These are phyloP conservation scores for Pulveroboletus sp. DNA, from an alignment of 1,284 basidiomycete genomes.

Conservation along the genomic window DNA sequence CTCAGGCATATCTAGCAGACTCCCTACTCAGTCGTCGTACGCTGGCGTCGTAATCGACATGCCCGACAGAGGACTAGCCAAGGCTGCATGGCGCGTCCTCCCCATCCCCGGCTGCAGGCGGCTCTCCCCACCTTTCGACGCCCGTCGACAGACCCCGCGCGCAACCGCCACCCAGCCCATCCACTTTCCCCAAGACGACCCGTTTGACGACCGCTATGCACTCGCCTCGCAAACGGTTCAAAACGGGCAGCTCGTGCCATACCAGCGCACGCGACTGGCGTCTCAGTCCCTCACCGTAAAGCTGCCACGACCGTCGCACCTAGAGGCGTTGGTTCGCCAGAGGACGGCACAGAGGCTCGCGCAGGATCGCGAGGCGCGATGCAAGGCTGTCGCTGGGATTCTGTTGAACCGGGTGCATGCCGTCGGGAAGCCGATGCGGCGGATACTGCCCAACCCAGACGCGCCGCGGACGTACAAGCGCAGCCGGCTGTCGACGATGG, in stretches of 20 bases:
- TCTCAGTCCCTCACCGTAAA: slow-evolving; percentile 32
- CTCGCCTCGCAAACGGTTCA: slow-evolving; percentile 10
- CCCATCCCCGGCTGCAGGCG: slow-evolving; percentile 32
- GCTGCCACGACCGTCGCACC: slow-evolving; percentile 27
- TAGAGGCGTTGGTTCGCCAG: slow-evolving; percentile 35
- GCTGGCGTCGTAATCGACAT: slow-evolving; percentile 31
- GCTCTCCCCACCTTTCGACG: slow-evolving; percentile 20
- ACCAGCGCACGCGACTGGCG: slow-evolving; percentile 33
- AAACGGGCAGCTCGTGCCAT: slow-evolving; percentile 14
- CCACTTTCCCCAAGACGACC: slow-evolving; percentile 29
- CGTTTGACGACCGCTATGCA: slow-evolving; percentile 30
- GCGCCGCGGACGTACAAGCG: slow-evolving; percentile 43
- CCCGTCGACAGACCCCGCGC: slow-evolving; percentile 20
- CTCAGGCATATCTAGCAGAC: too few species aligned
- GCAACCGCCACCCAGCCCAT: slow-evolving; percentile 20
- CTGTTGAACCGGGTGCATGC: slow-evolving; percentile 49
- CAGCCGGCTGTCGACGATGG: slow-evolving; percentile 45
- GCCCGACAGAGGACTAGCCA: slow-evolving; percentile 32
- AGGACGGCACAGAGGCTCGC: slow-evolving; percentile 35
- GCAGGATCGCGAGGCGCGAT: slow-evolving; percentile 42
- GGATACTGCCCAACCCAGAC: slow-evolving; percentile 24
- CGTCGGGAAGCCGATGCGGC: slow-evolving; percentile 46
- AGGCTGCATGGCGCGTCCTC: slow-evolving; percentile 28
- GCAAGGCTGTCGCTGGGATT: slow-evolving; percentile 50
- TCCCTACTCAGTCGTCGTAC: slow-evolving; percentile 21